Percentiles rank a stretch among this genome's conserved stretches.
phyloP scores from a whole-genome alignment of 306 rosid genomes.

The Quercus parvula region DNA sequence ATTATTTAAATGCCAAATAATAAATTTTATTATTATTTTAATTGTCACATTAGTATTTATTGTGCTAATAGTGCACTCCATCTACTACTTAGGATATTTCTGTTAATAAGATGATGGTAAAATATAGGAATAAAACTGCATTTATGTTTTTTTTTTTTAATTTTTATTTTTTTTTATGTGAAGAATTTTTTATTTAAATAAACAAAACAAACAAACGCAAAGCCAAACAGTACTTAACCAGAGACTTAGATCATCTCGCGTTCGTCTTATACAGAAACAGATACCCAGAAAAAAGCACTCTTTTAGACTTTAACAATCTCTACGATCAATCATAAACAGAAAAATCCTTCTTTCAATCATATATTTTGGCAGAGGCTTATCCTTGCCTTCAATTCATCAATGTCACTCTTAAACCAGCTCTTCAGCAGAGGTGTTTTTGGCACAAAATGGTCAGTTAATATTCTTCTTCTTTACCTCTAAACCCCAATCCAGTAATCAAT shows the following conservation, averaged over 20 bases:
- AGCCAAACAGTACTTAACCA: neutral
- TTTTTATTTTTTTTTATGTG: no score
- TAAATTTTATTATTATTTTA: no score
- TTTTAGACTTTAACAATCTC: neutral
- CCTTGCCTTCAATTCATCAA: conserved; percentile 12
- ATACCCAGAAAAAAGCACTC: neutral
- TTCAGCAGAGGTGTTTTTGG: conserved; percentile 87
- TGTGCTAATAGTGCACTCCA: no score
- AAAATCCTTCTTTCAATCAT: neutral
- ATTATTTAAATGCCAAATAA: no score
- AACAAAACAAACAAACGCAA: neutral
- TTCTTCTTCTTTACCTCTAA: neutral
- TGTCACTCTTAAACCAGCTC: conserved; percentile 95
- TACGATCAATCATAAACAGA: neutral
- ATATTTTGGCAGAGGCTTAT: neutral
- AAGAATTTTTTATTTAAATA: neutral
- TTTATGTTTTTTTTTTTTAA: no score
- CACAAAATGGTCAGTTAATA: conserved; percentile 68
- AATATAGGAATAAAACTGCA: no score
- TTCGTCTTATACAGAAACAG: neutral
- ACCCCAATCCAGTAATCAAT: neutral
- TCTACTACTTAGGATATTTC: accelerated
- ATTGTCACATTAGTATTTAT: no score
- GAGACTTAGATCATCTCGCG: neutral
- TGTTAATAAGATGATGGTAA: no score